phyloP scores from a whole-genome alignment of 441 rosid genomes.

The Populus hybrid region DNA sequence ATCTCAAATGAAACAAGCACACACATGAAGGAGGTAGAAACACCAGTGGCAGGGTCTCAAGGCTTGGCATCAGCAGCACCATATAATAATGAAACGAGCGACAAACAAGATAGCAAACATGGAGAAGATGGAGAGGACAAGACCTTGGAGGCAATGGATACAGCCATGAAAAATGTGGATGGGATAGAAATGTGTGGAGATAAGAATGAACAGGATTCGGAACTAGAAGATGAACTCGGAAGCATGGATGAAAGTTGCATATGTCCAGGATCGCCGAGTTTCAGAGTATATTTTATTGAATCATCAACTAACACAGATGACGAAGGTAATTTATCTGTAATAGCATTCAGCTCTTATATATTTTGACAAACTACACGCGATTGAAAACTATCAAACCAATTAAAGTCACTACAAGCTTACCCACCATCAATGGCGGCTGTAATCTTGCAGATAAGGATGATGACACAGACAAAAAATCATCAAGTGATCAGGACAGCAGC shows the following conservation, averaged over 20 bases:
- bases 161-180: background rate
- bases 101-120: background rate
- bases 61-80: slow-evolving; percentile 28
- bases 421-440: background rate
- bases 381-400: background rate
- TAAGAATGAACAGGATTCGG: slow-evolving; percentile 2
- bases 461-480: background rate
- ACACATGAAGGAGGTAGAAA: background rate
- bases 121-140: slow-evolving; percentile 1
- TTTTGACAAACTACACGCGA: background rate
- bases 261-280: slow-evolving; percentile 64
- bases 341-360: background rate
- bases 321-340: slow-evolving; percentile 20
- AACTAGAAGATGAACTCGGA: slow-evolving; percentile 14
- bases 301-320: slow-evolving; percentile 21
- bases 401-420: background rate
- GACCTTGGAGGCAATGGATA: background rate
- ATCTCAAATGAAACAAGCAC: background rate
- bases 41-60: slow-evolving; percentile 16
- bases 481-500: background rate
- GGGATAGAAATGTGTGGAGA: background rate
- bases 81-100: background rate
- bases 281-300: slow-evolving; percentile 61
- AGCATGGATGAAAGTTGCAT: slow-evolving; percentile 19
- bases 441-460: background rate